Percentiles rank a stretch among this genome's conserved stretches.
Evolutionary conservation across 495 filamentous ascomycete genomes (phyloP).

Genomic region (Xylaria scruposa): DNA sequence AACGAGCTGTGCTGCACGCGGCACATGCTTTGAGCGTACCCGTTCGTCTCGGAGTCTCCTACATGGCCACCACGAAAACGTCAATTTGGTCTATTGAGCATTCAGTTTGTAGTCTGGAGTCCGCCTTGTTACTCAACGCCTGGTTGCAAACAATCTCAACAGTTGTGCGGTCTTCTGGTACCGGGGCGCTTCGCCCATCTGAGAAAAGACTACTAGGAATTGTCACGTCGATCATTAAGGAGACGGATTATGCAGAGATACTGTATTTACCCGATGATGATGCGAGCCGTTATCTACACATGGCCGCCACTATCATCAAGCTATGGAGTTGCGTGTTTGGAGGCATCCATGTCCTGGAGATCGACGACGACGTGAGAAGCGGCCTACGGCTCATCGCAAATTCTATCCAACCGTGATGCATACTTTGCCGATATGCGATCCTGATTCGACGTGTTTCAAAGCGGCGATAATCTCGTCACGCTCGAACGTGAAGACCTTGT

Average conservation of each 20-base stretch:
- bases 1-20: constrained; percentile 59
- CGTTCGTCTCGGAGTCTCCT: constrained; percentile 59
- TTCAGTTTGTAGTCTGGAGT: constrained; percentile 56
- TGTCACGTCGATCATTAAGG: constrained; percentile 27
- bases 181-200: constrained; percentile 16
- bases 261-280: constrained; percentile 28
- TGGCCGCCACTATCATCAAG: constrained; percentile 19
- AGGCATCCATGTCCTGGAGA: constrained; percentile 29
- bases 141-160: constrained; percentile 58
- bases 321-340: constrained; percentile 28
- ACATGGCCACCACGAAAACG: constrained; percentile 59
- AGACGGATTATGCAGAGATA: constrained; percentile 24
- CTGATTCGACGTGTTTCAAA: constrained; percentile 33
- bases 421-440: constrained; percentile 42
- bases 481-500: constrained; percentile 39
- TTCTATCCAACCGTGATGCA: constrained; percentile 37
- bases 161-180: constrained; percentile 19
- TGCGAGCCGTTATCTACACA: constrained; percentile 19
- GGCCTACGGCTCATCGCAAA: constrained; percentile 23
- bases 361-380: constrained; percentile 26
- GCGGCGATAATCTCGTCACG: constrained; percentile 35
- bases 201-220: constrained; percentile 27
- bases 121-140: constrained; percentile 55
- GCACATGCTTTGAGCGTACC: constrained; percentile 62
- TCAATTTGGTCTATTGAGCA: constrained; percentile 63